Evolutionary conservation across 2,329 filamentous ascomycete species (phyloP), one percentile per base, ranked within the genome.

Genomic region (Cordyceps cateniannulata): DNA sequence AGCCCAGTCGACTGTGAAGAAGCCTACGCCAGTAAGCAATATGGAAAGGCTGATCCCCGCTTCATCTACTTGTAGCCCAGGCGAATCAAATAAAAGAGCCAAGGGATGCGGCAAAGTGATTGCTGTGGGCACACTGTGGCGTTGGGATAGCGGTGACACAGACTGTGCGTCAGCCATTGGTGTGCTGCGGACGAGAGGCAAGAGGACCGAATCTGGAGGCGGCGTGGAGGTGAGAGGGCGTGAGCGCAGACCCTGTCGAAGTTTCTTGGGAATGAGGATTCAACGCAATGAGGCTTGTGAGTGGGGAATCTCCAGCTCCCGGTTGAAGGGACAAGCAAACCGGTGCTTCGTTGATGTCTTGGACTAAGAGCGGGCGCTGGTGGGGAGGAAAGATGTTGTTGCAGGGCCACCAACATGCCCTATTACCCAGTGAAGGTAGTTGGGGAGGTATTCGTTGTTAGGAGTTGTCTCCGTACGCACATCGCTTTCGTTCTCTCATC

Each of bases 381-480:
- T 59, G 56, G 45, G n/a, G 47, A 40, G 18, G 47, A 27, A 32
- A 27, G 44, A 49, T 9, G 38, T 51, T 44, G 56, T 59, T 32
- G 47, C 56, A 51, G 47, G 56, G 56, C 56, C 56, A n/a, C 56
- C 47, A n/a, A 59, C 45, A 58, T 58, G n/a, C n/a, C n/a, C n/a
- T n/a, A n/a, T 32, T 58, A 12, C 24, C 54, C 32, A 32, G 29
- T n/a, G n/a, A n/a, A n/a, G 29, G 29, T 32, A 32, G 29, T 32
- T 32, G 12, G 29, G n/a, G 29, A 35, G 32, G 32, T 35, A 35
- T n/a, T n/a, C 12, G 29, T 9, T 58, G 14, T 35, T 59, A 27
- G 55, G 56, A 18, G 20, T 29, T 44, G 35, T 29, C 22, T 25
- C 22, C 22, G 45, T 32, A 59, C 51, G 56, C 47, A 59, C 55